Evolutionary conservation across 148 eudicot genomes (phyloP).

Genomic region (Beta vulgaris): DNA sequence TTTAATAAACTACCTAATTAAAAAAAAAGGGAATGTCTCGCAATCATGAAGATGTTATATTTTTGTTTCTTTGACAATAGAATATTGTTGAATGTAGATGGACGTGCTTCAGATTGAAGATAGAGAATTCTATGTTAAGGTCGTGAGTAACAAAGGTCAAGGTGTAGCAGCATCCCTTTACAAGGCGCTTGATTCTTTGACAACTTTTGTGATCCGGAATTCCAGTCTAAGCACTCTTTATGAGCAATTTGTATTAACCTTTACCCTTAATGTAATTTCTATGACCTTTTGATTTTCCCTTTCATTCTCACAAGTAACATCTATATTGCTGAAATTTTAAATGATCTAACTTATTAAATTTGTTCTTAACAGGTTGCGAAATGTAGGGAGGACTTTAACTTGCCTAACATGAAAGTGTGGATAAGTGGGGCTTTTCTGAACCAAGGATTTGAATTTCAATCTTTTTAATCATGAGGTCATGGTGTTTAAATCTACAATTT

Average conservation of each 20-base stretch:
- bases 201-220: conserved; percentile 43
- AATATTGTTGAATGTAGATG: conserved; percentile 35
- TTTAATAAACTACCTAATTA: too few species aligned
- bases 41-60: too few species aligned
- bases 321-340: neutral
- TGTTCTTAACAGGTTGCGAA: conserved; percentile 45
- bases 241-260: conserved; percentile 51
- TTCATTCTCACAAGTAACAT: neutral
- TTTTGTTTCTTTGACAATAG: neutral
- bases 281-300: neutral
- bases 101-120: conserved; percentile 66
- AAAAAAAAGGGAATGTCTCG: too few species aligned
- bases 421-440: conserved; percentile 53
- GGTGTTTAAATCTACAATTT: neutral
- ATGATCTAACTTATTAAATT: neutral
- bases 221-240: conserved; percentile 53
- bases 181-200: conserved; percentile 60
- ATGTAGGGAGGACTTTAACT: conserved; percentile 38
- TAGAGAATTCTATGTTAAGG: conserved; percentile 52
- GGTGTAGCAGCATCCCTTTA: conserved; percentile 67
- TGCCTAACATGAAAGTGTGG: conserved; percentile 61
- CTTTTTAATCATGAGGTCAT: conserved; percentile 5
- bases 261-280: conserved; percentile 54
- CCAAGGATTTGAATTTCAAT: conserved; percentile 60
- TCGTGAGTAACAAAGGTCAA: conserved; percentile 57